Evolutionary conservation across 75 land plant genomes (phyloP).

Genomic region (Pseudotsuga menziesii): DNA sequence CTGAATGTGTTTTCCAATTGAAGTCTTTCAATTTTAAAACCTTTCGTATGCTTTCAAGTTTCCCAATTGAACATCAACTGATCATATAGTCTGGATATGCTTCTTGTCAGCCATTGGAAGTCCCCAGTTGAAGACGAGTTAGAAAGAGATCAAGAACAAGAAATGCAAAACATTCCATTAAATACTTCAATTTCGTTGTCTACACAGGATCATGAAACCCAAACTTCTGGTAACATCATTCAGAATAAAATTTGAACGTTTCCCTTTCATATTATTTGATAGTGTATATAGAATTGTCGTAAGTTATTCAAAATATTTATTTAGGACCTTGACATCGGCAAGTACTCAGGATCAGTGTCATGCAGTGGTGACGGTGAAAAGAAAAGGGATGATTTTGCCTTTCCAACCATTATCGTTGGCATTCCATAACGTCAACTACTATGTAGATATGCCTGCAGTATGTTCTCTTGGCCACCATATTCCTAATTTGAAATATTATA

Average conservation of each 20-base stretch:
- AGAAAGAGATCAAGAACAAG: slow-evolving; percentile 23
- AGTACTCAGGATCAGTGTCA: too few relatives aligned
- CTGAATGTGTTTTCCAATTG: too few relatives aligned
- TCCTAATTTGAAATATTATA: background rate
- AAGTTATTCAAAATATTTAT: slow-evolving; percentile 64
- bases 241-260: slow-evolving; percentile 10
- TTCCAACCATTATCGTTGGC: slow-evolving; percentile 78
- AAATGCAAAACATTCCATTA: slow-evolving; percentile 11
- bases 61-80: too few relatives aligned
- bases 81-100: too few relatives aligned
- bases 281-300: slow-evolving; percentile 36
- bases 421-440: slow-evolving; percentile 73
- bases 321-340: background rate
- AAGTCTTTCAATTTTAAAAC: too few relatives aligned
- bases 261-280: slow-evolving; percentile 46
- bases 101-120: slow-evolving; percentile 30
- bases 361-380: background rate
- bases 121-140: slow-evolving; percentile 33
- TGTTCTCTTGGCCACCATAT: background rate
- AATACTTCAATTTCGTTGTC: background rate
- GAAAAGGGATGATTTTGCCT: slow-evolving; percentile 76
- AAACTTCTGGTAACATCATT: background rate
- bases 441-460: slow-evolving; percentile 88
- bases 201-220: background rate
- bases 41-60: too few relatives aligned